Conservation (phyloP, 768 basidiomycete genomes). For the Kwoniella mangroviensis region DNA sequence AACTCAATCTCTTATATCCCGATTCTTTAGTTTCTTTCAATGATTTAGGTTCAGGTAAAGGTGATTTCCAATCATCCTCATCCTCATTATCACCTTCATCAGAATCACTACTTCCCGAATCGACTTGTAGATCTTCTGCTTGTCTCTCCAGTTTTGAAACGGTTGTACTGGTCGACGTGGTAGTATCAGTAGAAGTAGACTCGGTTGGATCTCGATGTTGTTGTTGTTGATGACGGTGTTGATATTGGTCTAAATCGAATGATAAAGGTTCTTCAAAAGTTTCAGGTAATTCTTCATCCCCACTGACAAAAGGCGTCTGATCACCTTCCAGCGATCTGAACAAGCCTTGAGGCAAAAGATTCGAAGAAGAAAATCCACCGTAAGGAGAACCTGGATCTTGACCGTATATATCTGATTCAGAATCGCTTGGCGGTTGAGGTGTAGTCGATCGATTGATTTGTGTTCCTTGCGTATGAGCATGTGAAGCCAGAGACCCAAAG, state of each 20-base stretch:
- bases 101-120: slow-evolving; percentile 36
- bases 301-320: slow-evolving; percentile 42
- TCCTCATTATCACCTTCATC: slow-evolving; percentile 22
- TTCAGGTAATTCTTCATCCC: slow-evolving; percentile 16
- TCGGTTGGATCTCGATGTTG: neutral
- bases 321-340: slow-evolving; percentile 57
- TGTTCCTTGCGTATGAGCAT: neutral
- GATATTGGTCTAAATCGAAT: slow-evolving; percentile 14
- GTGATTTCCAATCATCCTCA: slow-evolving; percentile 37
- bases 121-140: neutral
- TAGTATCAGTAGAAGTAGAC: neutral
- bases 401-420: slow-evolving; percentile 48
- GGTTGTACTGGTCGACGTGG: slow-evolving; percentile 1
- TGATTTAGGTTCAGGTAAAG: slow-evolving; percentile 13
- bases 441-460: slow-evolving; percentile 4
- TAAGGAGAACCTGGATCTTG: slow-evolving; percentile 57
- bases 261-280: slow-evolving; percentile 25
- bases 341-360: slow-evolving; percentile 56
- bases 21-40: slow-evolving; percentile 16
- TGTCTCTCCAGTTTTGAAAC: slow-evolving; percentile 2
- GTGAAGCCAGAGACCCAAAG: neutral
- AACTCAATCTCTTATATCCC: slow-evolving; percentile 15
- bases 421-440: slow-evolving; percentile 36
- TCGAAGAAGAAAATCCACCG: slow-evolving; percentile 57
- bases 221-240: neutral